Conservation (phyloP, 306 rosid species). For the Corylus heterophylla region DNA sequence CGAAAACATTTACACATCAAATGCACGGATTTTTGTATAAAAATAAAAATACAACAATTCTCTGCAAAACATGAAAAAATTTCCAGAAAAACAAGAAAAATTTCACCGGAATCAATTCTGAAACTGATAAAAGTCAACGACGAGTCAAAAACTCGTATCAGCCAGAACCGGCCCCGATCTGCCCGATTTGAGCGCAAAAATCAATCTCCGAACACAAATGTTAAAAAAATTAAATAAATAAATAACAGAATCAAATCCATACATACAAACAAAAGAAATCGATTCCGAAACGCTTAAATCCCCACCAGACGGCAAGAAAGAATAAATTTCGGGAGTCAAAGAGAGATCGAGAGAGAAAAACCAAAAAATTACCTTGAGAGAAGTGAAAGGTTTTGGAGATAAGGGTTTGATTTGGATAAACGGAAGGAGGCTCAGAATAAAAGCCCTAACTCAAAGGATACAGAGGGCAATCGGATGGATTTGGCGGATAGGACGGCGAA, state of each 20-base stretch:
- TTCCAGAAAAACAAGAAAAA: not conserved
- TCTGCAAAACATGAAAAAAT: not conserved
- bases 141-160: not conserved
- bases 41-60: not conserved
- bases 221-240: not conserved
- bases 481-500: not conserved
- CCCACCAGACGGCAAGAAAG: not conserved
- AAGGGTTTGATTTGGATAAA: not conserved
- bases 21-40: not conserved
- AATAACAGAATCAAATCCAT: not conserved
- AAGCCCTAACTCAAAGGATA: slow-evolving; percentile 12
- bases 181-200: slow-evolving; percentile 12
- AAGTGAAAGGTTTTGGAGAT: not conserved
- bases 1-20: not conserved
- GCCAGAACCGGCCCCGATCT: slow-evolving; percentile 31
- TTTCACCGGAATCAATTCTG: not conserved
- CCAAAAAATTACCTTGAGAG: not conserved
- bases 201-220: not conserved
- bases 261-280: not conserved
- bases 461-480: not conserved
- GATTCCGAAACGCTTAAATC: not conserved
- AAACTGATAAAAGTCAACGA: slow-evolving; percentile 1
- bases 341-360: not conserved
- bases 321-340: not conserved
- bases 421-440: not conserved